phyloP scores from a whole-genome alignment of 2,329 filamentous ascomycete species.

The Colletotrichum lindemuthianum region DNA sequence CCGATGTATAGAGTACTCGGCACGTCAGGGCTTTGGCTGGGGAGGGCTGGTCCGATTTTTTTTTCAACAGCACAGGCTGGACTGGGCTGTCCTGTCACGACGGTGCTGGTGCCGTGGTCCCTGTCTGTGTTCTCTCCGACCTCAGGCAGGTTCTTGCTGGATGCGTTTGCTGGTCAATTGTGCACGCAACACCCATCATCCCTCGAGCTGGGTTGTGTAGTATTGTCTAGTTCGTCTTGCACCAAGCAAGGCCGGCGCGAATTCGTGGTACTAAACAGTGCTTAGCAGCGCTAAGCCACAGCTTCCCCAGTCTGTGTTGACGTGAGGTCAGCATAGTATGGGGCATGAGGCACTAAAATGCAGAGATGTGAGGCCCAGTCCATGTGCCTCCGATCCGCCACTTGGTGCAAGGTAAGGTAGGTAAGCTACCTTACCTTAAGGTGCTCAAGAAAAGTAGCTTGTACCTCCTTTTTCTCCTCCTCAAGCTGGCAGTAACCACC shows the following conservation, averaged over 20 bases:
- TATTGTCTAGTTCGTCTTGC: constrained; percentile 30
- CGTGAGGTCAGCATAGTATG: constrained; percentile 27
- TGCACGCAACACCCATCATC: background rate
- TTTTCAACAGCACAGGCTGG: constrained; percentile 6
- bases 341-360: background rate
- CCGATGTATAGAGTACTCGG: constrained; percentile 5
- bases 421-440: too few species aligned
- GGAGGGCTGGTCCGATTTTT: constrained; percentile 10
- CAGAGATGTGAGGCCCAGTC: too few species aligned
- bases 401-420: too few species aligned
- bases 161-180: background rate
- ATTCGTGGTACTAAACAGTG: constrained; percentile 18
- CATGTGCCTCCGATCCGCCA: too few species aligned
- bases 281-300: constrained; percentile 35
- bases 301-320: constrained; percentile 30
- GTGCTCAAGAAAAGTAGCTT: too few species aligned
- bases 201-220: constrained; percentile 2
- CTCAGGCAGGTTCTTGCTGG: background rate
- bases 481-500: too few species aligned
- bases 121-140: background rate
- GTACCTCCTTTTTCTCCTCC: too few species aligned
- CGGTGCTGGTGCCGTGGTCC: background rate
- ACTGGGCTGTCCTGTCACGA: background rate
- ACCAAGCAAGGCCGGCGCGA: constrained; percentile 17
- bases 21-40: background rate